Evolutionary conservation across 768 basidiomycete species (phyloP), one percentile per base, ranked within the genome.

Genomic region (Pleurotus ostreatus): DNA sequence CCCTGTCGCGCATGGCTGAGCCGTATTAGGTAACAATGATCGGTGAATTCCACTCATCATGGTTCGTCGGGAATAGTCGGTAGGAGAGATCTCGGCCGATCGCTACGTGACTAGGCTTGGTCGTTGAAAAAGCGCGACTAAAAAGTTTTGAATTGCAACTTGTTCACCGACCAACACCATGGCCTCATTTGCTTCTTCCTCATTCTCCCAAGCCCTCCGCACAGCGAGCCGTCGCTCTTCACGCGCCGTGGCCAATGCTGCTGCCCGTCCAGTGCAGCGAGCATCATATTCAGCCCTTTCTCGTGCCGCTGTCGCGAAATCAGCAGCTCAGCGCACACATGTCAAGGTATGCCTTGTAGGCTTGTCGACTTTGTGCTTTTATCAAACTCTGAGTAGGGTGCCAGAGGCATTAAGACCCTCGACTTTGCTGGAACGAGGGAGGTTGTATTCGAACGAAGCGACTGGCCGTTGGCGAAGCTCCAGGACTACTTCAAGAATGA

Each of bases 401-500:
- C 72, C 60, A 92, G 94, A 66, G 94, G 94, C 57, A 67, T 97
- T 64, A 96, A 98, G 78, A 94, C 94, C 51, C 89, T 98, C 66
- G 89, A 96, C 80, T 97, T 98, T 75, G 94, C 95, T 54, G 95
- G 94, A 65, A 87, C 88, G 58, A 83, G 94, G 68, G 94, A 98
- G 77, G 82, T 83, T 60, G 92, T 98, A 46, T 98, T 95, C 68
- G 95, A 98, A 78, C 92, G 92, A 61, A 83, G 82, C 64, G 97
- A 99, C 83, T 99, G 97, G 97, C 97, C 97, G 37, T 77, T 96
- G 60, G 86, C 93, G 59, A 98, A 92, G 78, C 87, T 99, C 69
- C 96, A 98, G 73, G 94, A 98, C 71, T 99, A 96, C 83, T 97
- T 99, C 84, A 98, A 98, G 77, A 90, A 98, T 69, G 97, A 99